phyloP scores from a whole-genome alignment of 179 eudicot species.

The Camellia oleifera region DNA sequence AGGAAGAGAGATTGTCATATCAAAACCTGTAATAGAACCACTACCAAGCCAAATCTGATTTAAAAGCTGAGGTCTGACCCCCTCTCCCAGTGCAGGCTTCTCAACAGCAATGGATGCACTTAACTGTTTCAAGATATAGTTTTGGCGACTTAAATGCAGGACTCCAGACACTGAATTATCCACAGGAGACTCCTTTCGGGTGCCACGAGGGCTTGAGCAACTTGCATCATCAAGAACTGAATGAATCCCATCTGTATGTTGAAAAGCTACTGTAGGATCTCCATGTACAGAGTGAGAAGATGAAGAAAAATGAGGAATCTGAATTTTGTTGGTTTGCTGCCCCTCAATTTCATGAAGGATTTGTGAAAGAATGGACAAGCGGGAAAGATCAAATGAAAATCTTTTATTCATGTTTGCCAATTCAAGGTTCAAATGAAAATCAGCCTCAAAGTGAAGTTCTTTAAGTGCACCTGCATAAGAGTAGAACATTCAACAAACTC shows the following conservation, averaged over 20 bases:
- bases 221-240: conserved; percentile 36
- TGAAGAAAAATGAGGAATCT: conserved; percentile 48
- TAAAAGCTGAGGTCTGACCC: conserved; percentile 23
- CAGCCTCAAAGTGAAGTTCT: conserved; percentile 59
- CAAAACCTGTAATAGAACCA: conserved; percentile 78
- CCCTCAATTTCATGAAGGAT: conserved; percentile 30
- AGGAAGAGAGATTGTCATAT: conserved; percentile 65
- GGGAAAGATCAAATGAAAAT: conserved; percentile 50
- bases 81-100: conserved; percentile 38
- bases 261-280: conserved; percentile 27
- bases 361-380: conserved; percentile 62
- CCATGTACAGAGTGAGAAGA: conserved; percentile 28
- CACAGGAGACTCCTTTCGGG: conserved; percentile 30
- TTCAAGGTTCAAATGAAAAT: conserved; percentile 44
- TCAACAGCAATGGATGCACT: conserved; percentile 55
- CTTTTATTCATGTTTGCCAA: conserved; percentile 39
- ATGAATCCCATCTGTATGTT: conserved; percentile 27
- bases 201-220: conserved; percentile 36
- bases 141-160: conserved; percentile 35
- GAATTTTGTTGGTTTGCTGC: conserved; percentile 33
- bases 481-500: conserved; percentile 2
- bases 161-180: conserved; percentile 23
- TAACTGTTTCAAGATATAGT: conserved; percentile 58
- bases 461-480: conserved; percentile 59
- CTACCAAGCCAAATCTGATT: conserved; percentile 69